A percentile compares a stretch with the other conserved stretches of the same genome.
Evolutionary conservation across 495 filamentous ascomycete genomes (phyloP).

Genomic region (Penicillium dipodomyicola): DNA sequence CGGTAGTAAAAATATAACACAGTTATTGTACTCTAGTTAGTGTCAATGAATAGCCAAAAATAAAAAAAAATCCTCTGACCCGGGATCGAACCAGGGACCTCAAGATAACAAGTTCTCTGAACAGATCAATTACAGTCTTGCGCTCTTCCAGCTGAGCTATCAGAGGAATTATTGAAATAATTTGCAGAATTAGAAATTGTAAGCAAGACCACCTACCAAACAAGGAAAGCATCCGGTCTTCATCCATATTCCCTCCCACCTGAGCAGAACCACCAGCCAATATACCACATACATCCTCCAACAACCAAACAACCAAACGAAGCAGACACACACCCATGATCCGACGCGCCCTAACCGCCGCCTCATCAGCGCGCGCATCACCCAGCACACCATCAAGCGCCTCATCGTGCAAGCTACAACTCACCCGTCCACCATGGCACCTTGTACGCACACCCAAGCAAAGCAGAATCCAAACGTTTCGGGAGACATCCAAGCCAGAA

Average conservation of each 20-base stretch:
- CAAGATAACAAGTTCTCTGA: conserved; percentile 5
- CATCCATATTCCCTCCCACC: background rate
- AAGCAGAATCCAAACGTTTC: background rate
- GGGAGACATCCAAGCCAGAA: background rate
- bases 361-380: background rate
- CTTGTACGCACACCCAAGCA: background rate
- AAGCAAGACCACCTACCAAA: background rate
- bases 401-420: background rate
- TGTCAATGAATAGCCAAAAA: no score
- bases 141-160: conserved; percentile 21
- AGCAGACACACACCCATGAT: background rate
- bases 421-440: conserved; percentile 1
- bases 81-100: conserved; percentile 10
- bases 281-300: no score
- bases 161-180: background rate
- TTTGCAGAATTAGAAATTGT: no score
- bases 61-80: conserved; percentile 9
- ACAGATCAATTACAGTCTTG: conserved; percentile 9
- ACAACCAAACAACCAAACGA: background rate
- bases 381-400: background rate
- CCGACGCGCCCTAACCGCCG: background rate
- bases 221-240: no score
- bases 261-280: background rate
- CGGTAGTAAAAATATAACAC: no score
- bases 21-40: no score